Base-by-base conservation (phyloP, 768 basidiomycete species). In the Suillus hirtellus region DNA sequence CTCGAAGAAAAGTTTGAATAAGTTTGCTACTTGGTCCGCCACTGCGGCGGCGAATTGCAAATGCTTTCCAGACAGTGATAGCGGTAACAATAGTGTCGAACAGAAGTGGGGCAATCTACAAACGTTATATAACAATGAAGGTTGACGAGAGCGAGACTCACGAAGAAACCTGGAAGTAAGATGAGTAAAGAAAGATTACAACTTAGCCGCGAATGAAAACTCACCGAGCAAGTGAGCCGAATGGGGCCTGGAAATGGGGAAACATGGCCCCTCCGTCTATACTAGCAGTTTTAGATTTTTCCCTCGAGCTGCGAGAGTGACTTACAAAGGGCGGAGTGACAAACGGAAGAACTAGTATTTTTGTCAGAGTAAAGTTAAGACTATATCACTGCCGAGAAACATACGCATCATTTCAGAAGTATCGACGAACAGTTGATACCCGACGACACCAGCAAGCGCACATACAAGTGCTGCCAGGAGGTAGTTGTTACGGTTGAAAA, bases 1-100 rank as follows among this genome's bases (percentile, higher is more conserved):
- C 91, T 59, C 89, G 88, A 67, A 93, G 80, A 75, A 93, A 93
- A 38, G 91, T 93, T 71, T 92, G 90, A 61, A 93, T 92, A 50
- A 93, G 83, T 52, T 86, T 83, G 72, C 89, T 93, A 69, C 85
- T 92, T 43, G 90, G 86, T 21, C 89, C 87, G 37, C 90, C 90
- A 65, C 86, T 90, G 65, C 84, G 84, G 67, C 88, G 82, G 62
- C 90, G 87, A 67, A 93, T 92, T 63, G 82, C 80, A 73, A 93
- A 85, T 46, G 91, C 90, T 70, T 92, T 91, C 81, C 84, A 84
- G 62, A 93, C 82, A 8, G 91, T 92, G 86, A 93, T 91, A 62
- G 84, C 81, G 4, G 91, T 92, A 62, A 93, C 87, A 35, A 92
- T 77, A 8, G 90, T 91, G 71, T 93, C 91, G 69, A 92, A 93